phyloP scores from a whole-genome alignment of 192 early-diverging fungal genomes.

The Piromyces sp. region DNA sequence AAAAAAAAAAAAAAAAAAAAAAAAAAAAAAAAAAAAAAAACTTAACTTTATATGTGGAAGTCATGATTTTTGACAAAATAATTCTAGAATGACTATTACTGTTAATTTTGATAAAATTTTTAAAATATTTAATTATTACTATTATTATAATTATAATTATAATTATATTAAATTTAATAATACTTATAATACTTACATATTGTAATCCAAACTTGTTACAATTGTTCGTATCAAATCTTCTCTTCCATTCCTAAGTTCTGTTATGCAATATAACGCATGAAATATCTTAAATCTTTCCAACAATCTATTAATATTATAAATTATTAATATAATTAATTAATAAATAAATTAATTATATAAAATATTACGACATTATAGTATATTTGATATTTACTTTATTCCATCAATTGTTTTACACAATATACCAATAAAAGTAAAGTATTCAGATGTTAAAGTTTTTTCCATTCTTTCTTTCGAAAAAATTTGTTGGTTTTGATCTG shows the following conservation, averaged over 20 bases:
- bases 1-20: too few relatives aligned
- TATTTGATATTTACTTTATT: constrained; percentile 16
- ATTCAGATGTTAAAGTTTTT: constrained; percentile 48
- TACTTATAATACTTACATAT: constrained; percentile 27
- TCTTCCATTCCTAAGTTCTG: constrained; percentile 47
- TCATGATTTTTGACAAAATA: constrained; percentile 66
- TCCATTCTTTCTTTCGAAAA: constrained; percentile 63
- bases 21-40: background rate
- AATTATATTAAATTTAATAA: too few relatives aligned
- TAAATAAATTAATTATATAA: background rate
- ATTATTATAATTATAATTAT: too few relatives aligned
- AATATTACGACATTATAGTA: background rate
- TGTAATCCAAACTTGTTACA: constrained; percentile 56
- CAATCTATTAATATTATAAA: constrained; percentile 7
- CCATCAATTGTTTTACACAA: constrained; percentile 47
- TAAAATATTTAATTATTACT: too few relatives aligned
- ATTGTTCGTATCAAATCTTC: constrained; percentile 61
- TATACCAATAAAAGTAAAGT: constrained; percentile 57
- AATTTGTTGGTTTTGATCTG: constrained; percentile 29
- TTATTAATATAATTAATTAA: too few relatives aligned
- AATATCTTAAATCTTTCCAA: constrained; percentile 64
- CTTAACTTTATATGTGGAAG: constrained; percentile 55
- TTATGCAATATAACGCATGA: constrained; percentile 57
- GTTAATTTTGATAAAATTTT: background rate
- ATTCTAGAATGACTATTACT: constrained; percentile 67